Base-by-base conservation (phyloP, 2,329 filamentous ascomycete genomes). In the Epichloe glyceriae region DNA sequence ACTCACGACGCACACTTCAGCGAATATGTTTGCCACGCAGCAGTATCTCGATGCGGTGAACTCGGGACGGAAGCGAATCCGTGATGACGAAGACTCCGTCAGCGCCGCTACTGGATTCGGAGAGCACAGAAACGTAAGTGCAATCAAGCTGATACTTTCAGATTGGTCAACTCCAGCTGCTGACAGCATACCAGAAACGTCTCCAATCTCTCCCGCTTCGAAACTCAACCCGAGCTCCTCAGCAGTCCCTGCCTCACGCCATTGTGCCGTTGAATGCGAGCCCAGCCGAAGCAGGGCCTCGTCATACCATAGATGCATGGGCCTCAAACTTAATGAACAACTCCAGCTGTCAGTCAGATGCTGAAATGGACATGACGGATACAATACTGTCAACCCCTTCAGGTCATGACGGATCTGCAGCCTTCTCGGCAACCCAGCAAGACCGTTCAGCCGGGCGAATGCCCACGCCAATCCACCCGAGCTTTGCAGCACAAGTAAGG, bases 381-480 rank as follows among this genome's bases (percentile, higher is more conserved):
- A 58, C 57, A 6, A 57, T 46, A 8, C 33, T 50, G 17, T 52
- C 55, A 10, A 17, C 49, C 19, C 52, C 56, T 50, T 50, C 56
- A 26, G 49, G 51, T 49, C 56, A 58, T 30, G 53, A 54, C 50
- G 60, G 57, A 46, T 56, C 57, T 17, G 48, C 26, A 46, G 33
- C 11, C 7, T n/a, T 38, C 8, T 22, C 46, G 8, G 41, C 35
- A 34, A 35, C 40, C 43, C 34, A 44, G 20, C 44, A 52, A 11
- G 37, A 50, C 26, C 37, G 38, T 17, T 26, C 66, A 44, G 67
- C 67, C 19, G 70, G 71, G 52, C 75, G 77, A 46, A 73, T 80
- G 63, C 77, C 78, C 2, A 80, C 78, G 2, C 78, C 78, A 2
- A 79, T 80, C n/a, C 73, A 80, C 55, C 73, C 74, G 53, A 76